Conservation (phyloP, 1,139 yeast species). For the Lodderomyces margitis region DNA sequence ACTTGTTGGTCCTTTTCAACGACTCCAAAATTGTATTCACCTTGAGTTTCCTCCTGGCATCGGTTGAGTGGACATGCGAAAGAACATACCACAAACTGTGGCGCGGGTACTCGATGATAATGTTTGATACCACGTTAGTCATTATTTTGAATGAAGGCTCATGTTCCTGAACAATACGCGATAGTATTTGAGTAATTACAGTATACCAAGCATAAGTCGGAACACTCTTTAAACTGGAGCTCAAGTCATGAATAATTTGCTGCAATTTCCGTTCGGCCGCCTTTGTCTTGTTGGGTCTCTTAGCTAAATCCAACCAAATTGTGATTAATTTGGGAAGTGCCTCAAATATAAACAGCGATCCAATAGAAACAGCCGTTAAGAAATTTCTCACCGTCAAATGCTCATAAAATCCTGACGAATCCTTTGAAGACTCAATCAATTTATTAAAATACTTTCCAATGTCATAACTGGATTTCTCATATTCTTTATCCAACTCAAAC, state of each 20-base stretch:
- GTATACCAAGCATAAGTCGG: constrained; percentile 77
- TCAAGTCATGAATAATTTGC: constrained; percentile 54
- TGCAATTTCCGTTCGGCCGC: constrained; percentile 40
- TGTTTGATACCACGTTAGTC: constrained; percentile 51
- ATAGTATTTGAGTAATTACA: constrained; percentile 80
- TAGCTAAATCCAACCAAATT: constrained; percentile 87
- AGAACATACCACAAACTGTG: constrained; percentile 85
- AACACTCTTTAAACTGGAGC: constrained; percentile 42
- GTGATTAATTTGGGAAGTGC: constrained; percentile 87
- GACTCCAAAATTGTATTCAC: constrained; percentile 34
- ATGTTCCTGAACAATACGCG: constrained; percentile 71
- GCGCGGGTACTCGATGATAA: constrained; percentile 68
- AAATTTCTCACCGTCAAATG: constrained; percentile 63
- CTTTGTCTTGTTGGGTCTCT: constrained; percentile 23
- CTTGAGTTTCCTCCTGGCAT: constrained; percentile 51
- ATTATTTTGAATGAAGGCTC: constrained; percentile 56
- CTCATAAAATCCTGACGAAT: constrained; percentile 62
- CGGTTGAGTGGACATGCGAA: constrained; percentile 71
- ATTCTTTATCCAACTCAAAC: constrained; percentile 51
- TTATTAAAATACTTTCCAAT: constrained; percentile 80
- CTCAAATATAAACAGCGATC: constrained; percentile 72
- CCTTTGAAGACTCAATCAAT: constrained; percentile 60
- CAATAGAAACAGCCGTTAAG: constrained; percentile 64
- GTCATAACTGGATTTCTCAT: constrained; percentile 82
- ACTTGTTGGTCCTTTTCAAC: constrained; percentile 6